Base-by-base conservation (phyloP, 495 filamentous ascomycete species). In the Daldinia vernicosa region DNA sequence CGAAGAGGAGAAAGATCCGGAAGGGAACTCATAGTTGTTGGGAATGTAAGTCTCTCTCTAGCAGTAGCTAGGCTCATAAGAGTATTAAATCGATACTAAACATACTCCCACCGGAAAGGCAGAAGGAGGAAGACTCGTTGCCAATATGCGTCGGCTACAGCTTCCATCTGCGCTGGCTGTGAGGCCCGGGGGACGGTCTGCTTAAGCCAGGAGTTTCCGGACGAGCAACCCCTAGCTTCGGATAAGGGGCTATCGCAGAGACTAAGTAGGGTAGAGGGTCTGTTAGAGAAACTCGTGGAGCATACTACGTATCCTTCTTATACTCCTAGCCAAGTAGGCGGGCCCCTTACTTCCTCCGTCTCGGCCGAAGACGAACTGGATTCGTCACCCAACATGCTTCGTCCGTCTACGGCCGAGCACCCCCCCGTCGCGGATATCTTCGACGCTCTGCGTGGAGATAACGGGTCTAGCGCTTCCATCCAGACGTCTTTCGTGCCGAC, bases 21-120 rank as follows among this genome's bases (percentile, higher is more conserved):
- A 88, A 86, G 66, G 85, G 85, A 12, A 88, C 85, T 11, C 81
- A 82, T 63, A 86, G 84, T 69, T 88, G 85, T 62, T 85, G 81
- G 81, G 85, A 87, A 80, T 88, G 84, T 85, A 77, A 76, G 78
- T 75, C 24, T 17, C 35, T 60, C 19, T 35, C 39, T 7, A 37
- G n/a, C n/a, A n/a, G n/a, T n/a, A n/a, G n/a, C 12, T 35, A 14
- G 12, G 33, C 65, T 30, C 24, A 52, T 30, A 22, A 26, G 39
- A 1, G 11, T n/a, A 17, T 54, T 70, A 37, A 60, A 55, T 32
- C 32, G 55, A 28, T 32, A 32, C 53, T 73, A 65, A 66, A 24
- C 39, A 3, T 57, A 26, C 19, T 60, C 22, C 11, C 15, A 11
- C 30, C 22, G 37, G 37, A 35, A 69, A 84, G 81, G 83, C 64